Evolutionary conservation across 2,329 filamentous ascomycete species (phyloP).

Genomic region (Trichophaea hybrida): DNA sequence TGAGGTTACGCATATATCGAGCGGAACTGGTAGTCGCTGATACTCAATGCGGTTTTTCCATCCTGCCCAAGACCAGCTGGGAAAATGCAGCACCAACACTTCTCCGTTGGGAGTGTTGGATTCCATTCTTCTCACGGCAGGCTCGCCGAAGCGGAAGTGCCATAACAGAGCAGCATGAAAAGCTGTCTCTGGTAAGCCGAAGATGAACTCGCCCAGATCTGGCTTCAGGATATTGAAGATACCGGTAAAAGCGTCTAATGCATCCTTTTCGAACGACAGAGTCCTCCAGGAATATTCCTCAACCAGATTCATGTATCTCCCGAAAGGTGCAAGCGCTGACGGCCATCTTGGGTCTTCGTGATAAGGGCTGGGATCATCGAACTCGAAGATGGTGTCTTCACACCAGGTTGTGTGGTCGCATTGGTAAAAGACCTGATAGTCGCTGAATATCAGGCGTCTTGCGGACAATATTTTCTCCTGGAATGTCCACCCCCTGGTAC

Average conservation of each 20-base stretch:
- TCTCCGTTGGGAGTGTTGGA: constrained; percentile 16
- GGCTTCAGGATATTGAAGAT: neutral
- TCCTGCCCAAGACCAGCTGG: constrained; percentile 5
- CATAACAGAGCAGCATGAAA: neutral
- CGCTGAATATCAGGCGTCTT: neutral
- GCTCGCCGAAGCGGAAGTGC: neutral
- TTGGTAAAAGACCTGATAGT: neutral
- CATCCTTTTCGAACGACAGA: neutral
- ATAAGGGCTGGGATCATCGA: neutral
- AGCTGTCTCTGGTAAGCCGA: neutral
- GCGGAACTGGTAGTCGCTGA: no score
- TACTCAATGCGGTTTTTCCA: neutral
- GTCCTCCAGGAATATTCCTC: neutral
- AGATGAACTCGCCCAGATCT: neutral
- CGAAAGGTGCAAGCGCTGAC: neutral
- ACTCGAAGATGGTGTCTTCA: neutral
- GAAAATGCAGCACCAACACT: constrained; percentile 13
- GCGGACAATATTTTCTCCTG: neutral
- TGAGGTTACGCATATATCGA: no score
- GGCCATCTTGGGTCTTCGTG: neutral
- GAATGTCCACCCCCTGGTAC: neutral
- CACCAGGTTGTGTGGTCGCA: neutral
- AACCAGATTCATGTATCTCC: neutral
- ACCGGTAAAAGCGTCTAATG: neutral
- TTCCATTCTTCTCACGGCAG: neutral